Base-by-base conservation (phyloP, 345 rosid species). In the Lenwebbia sp. region DNA sequence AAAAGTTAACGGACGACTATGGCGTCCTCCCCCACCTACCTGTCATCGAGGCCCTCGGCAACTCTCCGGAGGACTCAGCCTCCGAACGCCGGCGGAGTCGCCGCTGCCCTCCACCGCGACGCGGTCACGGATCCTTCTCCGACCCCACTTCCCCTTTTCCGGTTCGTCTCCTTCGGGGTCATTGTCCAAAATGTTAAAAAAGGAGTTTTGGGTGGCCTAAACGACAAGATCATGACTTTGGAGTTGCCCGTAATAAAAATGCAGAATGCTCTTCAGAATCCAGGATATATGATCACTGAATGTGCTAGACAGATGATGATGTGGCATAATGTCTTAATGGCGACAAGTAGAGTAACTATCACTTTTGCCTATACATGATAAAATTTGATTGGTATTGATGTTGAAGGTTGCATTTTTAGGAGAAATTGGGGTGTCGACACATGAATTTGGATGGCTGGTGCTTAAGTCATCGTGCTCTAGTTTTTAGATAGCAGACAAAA, bases 161-260 rank as follows among this genome's bases (percentile, higher is more conserved):
- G 87, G 54, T 84, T 84, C 51, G 56, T 90, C 49, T 87, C 92
- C 10, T 75, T 89, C n/a, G 88, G 70, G 23, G 51, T 89, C 76
- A 82, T 90, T 19, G 81, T 37, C 21, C 81, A 0, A 7, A 70
- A 70, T 0, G 26, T 70, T 41, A 70, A 70, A 70, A 11, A 2
- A 33, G 13, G 47, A 70, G 47, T 70, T 70, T 70, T 70, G 26
- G 26, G 26, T 37, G 81, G 81, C 81, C 81, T 4, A 37, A 37
- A 33, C 26, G 13, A 37, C 81, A 37, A 37, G 25, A 8, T 37
- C 11, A 19, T 70, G 13, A 37, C 13, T 70, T 25, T 7, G 0
- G 25, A 37, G 78, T 19, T 70, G 76, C 44, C 76, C 19, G 13
- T 37, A 40, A 70, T 37, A 21, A 37, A 14, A 37, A 70, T 19